Percentiles rank a stretch among this genome's conserved stretches.
Evolutionary conservation across 2,329 filamentous ascomycete genomes (phyloP).

Genomic region (Fusarium humuli): DNA sequence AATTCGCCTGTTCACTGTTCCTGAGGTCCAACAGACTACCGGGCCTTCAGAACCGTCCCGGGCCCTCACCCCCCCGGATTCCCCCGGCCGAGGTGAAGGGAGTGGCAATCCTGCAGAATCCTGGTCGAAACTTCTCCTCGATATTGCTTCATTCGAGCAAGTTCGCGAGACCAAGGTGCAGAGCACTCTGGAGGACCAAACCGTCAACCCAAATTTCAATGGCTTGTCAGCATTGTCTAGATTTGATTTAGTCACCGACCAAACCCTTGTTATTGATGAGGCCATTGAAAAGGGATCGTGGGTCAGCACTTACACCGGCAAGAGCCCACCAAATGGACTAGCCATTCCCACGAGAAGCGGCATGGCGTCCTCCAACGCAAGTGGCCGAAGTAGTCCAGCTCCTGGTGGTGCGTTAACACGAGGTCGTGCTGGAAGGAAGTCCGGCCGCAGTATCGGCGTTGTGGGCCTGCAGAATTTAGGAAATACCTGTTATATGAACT

Average conservation of each 20-base stretch:
- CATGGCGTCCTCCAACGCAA: conserved; percentile 53
- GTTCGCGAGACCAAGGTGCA: conserved; percentile 45
- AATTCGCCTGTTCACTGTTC: conserved; percentile 80
- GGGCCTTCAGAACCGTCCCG: conserved; percentile 50
- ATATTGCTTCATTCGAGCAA: conserved; percentile 65
- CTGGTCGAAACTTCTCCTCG: conserved; percentile 59
- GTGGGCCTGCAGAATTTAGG: conserved; percentile 91
- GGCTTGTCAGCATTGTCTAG: conserved; percentile 74
- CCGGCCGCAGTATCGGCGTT: conserved; percentile 77
- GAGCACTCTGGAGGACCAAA: conserved; percentile 68
- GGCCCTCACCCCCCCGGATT: conserved; percentile 57
- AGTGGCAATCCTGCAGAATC: conserved; percentile 44
- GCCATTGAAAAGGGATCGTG: conserved; percentile 67
- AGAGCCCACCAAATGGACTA: conserved; percentile 52
- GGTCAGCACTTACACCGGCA: conserved; percentile 63
- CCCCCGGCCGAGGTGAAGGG: conserved; percentile 49
- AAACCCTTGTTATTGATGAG: conserved; percentile 87
- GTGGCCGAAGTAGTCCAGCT: conserved; percentile 76
- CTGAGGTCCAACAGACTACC: conserved; percentile 55
- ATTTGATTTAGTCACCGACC: conserved; percentile 76
- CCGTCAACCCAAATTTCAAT: conserved; percentile 80
- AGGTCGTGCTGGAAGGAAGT: conserved; percentile 76
- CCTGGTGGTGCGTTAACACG: conserved; percentile 73
- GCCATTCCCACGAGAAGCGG: conserved; percentile 50
- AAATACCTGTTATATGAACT: conserved; percentile 99